phyloP scores from a whole-genome alignment of 768 basidiomycete species.

The Suillus sp. region DNA sequence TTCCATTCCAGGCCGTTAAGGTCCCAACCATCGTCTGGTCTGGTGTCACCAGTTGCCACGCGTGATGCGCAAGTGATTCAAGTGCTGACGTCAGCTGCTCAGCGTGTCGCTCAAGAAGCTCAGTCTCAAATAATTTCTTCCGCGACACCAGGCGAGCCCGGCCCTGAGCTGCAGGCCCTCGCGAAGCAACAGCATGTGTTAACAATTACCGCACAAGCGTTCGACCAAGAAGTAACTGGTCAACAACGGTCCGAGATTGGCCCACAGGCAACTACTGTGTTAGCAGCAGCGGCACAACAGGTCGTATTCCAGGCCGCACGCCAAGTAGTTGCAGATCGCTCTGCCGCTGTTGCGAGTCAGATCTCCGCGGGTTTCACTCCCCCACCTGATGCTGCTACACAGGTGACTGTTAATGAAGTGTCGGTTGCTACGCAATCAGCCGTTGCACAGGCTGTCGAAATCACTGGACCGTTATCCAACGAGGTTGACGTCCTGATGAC shows the following conservation, averaged over 20 bases:
- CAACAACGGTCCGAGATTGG: constrained; percentile 46
- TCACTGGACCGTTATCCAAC: constrained; percentile 68
- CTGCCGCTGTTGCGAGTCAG: constrained; percentile 43
- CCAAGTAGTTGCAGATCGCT: constrained; percentile 55
- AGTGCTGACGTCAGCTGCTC: constrained; percentile 75
- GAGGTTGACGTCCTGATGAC: constrained; percentile 83
- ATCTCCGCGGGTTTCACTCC: constrained; percentile 43
- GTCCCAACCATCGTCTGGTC: constrained; percentile 32
- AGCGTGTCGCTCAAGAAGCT: constrained; percentile 74
- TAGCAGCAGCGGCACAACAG: constrained; percentile 78
- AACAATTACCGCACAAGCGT: constrained; percentile 69
- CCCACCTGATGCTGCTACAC: constrained; percentile 33
- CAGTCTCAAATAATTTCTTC: constrained; percentile 65
- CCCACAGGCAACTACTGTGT: constrained; percentile 49
- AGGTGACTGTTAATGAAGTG: constrained; percentile 58
- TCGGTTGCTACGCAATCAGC: constrained; percentile 71
- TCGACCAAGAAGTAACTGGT: constrained; percentile 68
- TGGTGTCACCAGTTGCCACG: constrained; percentile 38
- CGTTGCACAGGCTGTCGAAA: constrained; percentile 81
- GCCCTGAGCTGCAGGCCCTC: constrained; percentile 61
- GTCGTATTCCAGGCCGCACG: constrained; percentile 79
- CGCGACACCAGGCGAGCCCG: constrained; percentile 45
- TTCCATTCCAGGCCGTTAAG: constrained; percentile 31
- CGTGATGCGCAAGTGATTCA: constrained; percentile 75
- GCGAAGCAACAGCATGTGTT: constrained; percentile 83